These are phyloP conservation scores for Xylaria bambusicola DNA, from an alignment of 495 filamentous ascomycete species.

Conservation along the genomic window DNA sequence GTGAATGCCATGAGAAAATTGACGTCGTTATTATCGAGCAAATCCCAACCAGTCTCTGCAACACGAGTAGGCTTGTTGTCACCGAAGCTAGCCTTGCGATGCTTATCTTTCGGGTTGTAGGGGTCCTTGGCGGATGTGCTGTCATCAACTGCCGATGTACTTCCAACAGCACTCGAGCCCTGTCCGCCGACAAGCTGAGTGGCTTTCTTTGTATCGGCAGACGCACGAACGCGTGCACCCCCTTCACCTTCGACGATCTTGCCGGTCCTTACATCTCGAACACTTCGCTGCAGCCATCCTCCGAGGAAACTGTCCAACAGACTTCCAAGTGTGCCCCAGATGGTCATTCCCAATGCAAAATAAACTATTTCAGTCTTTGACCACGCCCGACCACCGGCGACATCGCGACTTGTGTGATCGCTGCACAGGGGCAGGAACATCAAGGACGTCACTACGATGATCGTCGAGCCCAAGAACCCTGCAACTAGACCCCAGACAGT, in stretches of 20 bases:
- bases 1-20: constrained; percentile 83
- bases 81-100: constrained; percentile 51
- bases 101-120: constrained; percentile 45
- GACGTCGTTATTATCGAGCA: constrained; percentile 91
- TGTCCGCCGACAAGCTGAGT: constrained; percentile 36
- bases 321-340: constrained; percentile 76
- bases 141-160: constrained; percentile 25
- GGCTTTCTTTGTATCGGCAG: constrained; percentile 34
- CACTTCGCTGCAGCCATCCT: constrained; percentile 81
- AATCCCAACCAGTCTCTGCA: constrained; percentile 70
- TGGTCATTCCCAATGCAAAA: constrained; percentile 61
- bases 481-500: constrained; percentile 71
- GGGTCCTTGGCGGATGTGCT: constrained; percentile 29
- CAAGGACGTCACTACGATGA: constrained; percentile 66
- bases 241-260: constrained; percentile 89
- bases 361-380: constrained; percentile 49
- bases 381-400: constrained; percentile 47
- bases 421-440: constrained; percentile 71
- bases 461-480: constrained; percentile 71
- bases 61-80: constrained; percentile 66
- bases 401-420: constrained; percentile 30
- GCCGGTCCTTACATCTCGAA: constrained; percentile 77
- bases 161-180: constrained; percentile 37
- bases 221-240: constrained; percentile 69
- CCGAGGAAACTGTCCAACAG: constrained; percentile 86